phyloP scores from a whole-genome alignment of 2,329 filamentous ascomycete genomes.

The Venturia oleaginea region DNA sequence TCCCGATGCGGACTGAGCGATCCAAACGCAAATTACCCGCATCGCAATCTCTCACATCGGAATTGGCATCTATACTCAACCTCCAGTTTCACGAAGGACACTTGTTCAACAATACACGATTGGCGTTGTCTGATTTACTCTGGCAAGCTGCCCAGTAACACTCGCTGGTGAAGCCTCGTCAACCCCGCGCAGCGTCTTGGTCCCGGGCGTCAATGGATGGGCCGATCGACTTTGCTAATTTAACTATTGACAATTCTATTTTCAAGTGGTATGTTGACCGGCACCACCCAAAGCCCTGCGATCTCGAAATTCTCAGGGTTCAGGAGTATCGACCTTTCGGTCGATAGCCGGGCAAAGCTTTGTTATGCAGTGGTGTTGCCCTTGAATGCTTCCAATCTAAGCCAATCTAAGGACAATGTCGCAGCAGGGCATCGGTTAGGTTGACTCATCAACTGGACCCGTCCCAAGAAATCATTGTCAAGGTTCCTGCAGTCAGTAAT shows the following conservation, averaged over 20 bases:
- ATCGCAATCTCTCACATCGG: neutral
- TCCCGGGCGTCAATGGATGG: neutral
- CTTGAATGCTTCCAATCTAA: neutral
- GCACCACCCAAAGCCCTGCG: too few species aligned
- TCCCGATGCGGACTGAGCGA: neutral
- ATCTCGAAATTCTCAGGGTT: neutral
- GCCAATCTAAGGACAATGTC: neutral
- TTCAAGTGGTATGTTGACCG: too few species aligned
- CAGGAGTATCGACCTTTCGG: neutral
- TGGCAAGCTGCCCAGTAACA: too few species aligned
- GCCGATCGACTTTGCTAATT: too few species aligned
- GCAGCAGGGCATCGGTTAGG: neutral
- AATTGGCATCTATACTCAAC: neutral
- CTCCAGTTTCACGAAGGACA: neutral
- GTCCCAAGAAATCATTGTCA: neutral
- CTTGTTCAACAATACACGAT: neutral
- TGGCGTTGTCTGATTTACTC: neutral
- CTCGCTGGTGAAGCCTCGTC: neutral
- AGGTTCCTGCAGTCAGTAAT: neutral
- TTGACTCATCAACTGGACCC: neutral
- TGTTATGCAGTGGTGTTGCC: neutral
- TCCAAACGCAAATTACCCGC: neutral
- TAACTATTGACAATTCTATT: too few species aligned
- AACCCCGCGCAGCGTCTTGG: neutral
- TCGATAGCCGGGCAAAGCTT: neutral